Evolutionary conservation across 495 filamentous ascomycete genomes (phyloP).

Genomic region (Lophium mytilinum): DNA sequence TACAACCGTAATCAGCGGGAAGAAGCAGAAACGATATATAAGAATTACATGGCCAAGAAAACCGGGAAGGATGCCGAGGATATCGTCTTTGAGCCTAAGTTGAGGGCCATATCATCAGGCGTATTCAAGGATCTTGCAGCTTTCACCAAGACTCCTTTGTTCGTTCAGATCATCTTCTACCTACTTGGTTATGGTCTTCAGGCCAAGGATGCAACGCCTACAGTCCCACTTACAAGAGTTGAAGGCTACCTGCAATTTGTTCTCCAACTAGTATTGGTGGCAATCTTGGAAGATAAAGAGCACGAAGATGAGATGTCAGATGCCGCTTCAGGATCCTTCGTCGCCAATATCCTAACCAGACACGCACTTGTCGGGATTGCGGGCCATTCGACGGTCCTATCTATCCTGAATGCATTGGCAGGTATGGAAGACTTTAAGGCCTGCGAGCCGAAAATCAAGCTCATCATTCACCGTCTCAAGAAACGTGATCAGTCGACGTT

Average conservation of each 20-base stretch:
- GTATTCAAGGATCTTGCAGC: slow-evolving; percentile 63
- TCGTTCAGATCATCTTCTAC: slow-evolving; percentile 86
- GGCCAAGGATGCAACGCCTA: slow-evolving; percentile 43
- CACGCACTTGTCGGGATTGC: slow-evolving; percentile 28
- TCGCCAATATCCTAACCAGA: slow-evolving; percentile 57
- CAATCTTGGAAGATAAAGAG: slow-evolving; percentile 68
- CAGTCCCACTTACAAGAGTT: slow-evolving; percentile 68
- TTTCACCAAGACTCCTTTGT: slow-evolving; percentile 76
- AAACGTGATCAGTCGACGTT: slow-evolving; percentile 69
- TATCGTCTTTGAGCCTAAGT: slow-evolving; percentile 86
- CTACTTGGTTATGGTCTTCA: slow-evolving; percentile 65
- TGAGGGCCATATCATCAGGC: slow-evolving; percentile 68
- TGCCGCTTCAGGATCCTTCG: slow-evolving; percentile 51
- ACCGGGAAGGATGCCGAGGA: slow-evolving; percentile 72
- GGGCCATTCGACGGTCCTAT: slow-evolving; percentile 23
- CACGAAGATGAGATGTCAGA: slow-evolving; percentile 49
- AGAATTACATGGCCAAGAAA: slow-evolving; percentile 76
- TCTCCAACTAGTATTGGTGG: slow-evolving; percentile 75
- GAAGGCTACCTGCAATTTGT: slow-evolving; percentile 89
- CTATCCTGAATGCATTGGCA: slow-evolving; percentile 50
- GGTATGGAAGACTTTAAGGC: slow-evolving; percentile 64
- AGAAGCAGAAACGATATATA: slow-evolving; percentile 84
- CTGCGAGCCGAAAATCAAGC: slow-evolving; percentile 74
- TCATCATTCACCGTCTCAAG: slow-evolving; percentile 79
- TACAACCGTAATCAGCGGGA: slow-evolving; percentile 97